Evolutionary conservation across 169 alveolate genomes (phyloP), one percentile per base, ranked within the genome.

Genomic region (Plasmodium ovale): DNA sequence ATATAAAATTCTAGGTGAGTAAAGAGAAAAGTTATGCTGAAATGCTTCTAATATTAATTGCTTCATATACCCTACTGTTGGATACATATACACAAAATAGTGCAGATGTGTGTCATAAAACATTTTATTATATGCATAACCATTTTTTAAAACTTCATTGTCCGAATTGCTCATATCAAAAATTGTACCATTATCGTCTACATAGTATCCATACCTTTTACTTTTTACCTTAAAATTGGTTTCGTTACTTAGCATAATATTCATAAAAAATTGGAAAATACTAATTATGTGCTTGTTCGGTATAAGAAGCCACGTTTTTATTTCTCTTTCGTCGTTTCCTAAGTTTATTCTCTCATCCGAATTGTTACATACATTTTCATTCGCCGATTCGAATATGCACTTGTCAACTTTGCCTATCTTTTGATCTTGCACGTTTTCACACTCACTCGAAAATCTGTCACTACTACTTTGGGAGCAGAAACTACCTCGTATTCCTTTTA

Each of bases 301-400:
- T 33, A 85, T 69, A 23, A 85, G 62, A 27, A 70, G n/a, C 91
- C 91, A 85, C 23, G 91, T 85, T 27, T 85, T 85, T 23, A 85
- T 68, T 64, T 85, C 79, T 29, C 69, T 16, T 21, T 56, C 87
- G 25, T 85, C 14, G 33, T 60, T 14, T 19, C 16, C 27, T 39
- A 39, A 16, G 68, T 60, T 64, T n/a, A 60, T 77, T 35, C 23
- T 10, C 14, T 16, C 35, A 7, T 44, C 29, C 4, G 25, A 5
- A 7, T 77, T 23, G n/a, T 6, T 19, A 47, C 62, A 19, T 16
- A 21, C 29, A 10, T 68, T 47, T 23, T 42, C 19, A 68, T 68
- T 23, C n/a, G n/a, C n/a, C n/a, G n/a, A n/a, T n/a, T n/a, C n/a
- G n/a, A n/a, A n/a, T n/a, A n/a, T n/a, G n/a, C n/a, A n/a, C 16